Evolutionary conservation across 2,329 filamentous ascomycete species (phyloP).

Genomic region (Verticillium dahliae): DNA sequence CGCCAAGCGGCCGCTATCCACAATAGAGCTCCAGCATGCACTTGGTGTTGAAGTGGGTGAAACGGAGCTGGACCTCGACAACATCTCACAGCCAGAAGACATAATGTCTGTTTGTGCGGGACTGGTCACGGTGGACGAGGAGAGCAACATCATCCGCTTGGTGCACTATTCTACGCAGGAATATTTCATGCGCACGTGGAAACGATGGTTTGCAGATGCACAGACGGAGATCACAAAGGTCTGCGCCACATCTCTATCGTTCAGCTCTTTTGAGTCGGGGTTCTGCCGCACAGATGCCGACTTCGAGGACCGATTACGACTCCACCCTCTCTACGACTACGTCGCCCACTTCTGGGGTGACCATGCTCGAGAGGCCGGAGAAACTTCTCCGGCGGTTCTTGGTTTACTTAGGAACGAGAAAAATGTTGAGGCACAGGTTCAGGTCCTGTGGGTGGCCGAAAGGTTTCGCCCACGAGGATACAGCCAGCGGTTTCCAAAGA

Average conservation of each 20-base stretch:
- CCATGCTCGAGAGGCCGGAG: constrained; percentile 17
- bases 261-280: constrained; percentile 14
- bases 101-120: constrained; percentile 32
- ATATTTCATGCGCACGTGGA: constrained; percentile 26
- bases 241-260: constrained; percentile 22
- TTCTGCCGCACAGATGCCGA: constrained; percentile 10
- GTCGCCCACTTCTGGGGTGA: constrained; percentile 24
- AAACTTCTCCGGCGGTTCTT: constrained; percentile 2
- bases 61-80: constrained; percentile 23
- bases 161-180: constrained; percentile 39
- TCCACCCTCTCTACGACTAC: constrained; percentile 21
- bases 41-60: constrained; percentile 26
- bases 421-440: constrained; percentile 10
- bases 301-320: constrained; percentile 13
- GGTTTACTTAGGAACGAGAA: constrained; percentile 10
- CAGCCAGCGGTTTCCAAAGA: constrained; percentile 3
- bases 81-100: constrained; percentile 22
- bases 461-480: neutral
- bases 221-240: constrained; percentile 17
- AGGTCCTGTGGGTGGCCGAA: constrained; percentile 11
- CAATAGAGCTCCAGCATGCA: constrained; percentile 31
- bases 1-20: constrained; percentile 24
- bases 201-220: constrained; percentile 21
- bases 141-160: constrained; percentile 29
- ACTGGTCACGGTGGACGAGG: constrained; percentile 30